Base-by-base conservation (phyloP, 495 filamentous ascomycete genomes). In the Aspergillus baeticus region DNA sequence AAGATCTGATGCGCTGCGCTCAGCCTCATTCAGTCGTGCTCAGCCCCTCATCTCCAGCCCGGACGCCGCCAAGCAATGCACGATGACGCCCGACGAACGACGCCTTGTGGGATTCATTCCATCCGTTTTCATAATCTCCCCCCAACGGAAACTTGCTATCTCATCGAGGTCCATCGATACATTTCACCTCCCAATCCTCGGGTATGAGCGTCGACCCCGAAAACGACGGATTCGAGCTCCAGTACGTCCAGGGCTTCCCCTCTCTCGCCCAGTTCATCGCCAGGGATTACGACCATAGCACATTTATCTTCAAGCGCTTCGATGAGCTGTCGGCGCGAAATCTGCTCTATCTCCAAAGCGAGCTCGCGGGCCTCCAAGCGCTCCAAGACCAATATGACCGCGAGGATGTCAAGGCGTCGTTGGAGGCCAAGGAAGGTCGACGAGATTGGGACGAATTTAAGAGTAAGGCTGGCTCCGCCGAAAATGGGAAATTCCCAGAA, bases 341-440 rank as follows among this genome's bases (percentile, higher is more conserved):
- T 13, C 42, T 45, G 11, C 42, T 45, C 42, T 45, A 45, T 22
- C 42, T 45, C 42, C 42, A 45, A 13, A 45, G 42, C 42, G 42
- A 45, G 42, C 5, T 45, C 22, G 42, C 17, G 15, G 42, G 22
- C 18, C 42, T 45, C 6, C 15, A 45, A 21, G 42, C n/a, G 4
- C 22, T 45, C 11, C 42, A 45, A 13, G 20, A 45, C 7, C 17
- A 45, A 21, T 45, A 45, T 13, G 42, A 45, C 15, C 42, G 20
- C 7, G 42, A 45, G 13, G 42, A 45, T 22, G 18, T 7, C 22
- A 18, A 22, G 15, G 20, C 42, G 15, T 13, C 20, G 42, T 6
- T 11, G 42, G 42, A 22, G 4, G 42, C 42, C 20, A 45, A 45
- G 2, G 42, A 45, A 13, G 42, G 42, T 18, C 18, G 42, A 13